These are phyloP conservation scores for Lepiota subincarnata DNA, from an alignment of 768 basidiomycete genomes.

Conservation along the genomic window DNA sequence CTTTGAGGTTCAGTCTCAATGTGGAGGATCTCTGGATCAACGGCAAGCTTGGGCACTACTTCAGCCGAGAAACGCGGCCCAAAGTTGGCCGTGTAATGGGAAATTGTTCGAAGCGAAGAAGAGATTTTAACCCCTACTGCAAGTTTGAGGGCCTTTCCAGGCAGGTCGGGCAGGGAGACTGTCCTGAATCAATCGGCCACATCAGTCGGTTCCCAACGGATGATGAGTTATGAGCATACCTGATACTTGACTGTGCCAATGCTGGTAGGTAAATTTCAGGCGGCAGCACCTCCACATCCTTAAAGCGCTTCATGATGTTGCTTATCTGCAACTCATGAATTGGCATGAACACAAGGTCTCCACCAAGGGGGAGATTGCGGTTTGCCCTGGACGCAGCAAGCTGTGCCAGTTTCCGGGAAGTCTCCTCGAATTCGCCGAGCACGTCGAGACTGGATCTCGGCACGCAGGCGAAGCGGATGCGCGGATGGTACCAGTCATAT, in stretches of 20 bases:
- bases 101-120: conserved; percentile 53
- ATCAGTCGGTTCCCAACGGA: neutral
- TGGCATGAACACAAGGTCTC: conserved; percentile 37
- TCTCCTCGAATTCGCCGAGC: conserved; percentile 39
- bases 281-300: conserved; percentile 36
- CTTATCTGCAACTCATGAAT: conserved; percentile 51
- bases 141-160: conserved; percentile 44
- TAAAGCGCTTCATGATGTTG: conserved; percentile 40
- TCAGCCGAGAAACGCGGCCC: conserved; percentile 52
- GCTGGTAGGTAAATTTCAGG: conserved; percentile 38
- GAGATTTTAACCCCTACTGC: conserved; percentile 56
- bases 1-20: conserved; percentile 49
- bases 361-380: conserved; percentile 20
- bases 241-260: conserved; percentile 49
- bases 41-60: conserved; percentile 43
- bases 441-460: conserved; percentile 33
- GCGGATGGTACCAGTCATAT: conserved; percentile 54
- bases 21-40: conserved; percentile 37
- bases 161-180: conserved; percentile 41
- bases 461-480: conserved; percentile 44
- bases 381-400: conserved; percentile 30
- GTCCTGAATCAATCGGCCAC: conserved; percentile 30
- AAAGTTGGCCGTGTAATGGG: conserved; percentile 54
- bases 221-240: conserved; percentile 26
- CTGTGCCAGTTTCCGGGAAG: conserved; percentile 27